Base-by-base conservation (phyloP, 495 filamentous ascomycete genomes). In the Penicillium tannophilum region DNA sequence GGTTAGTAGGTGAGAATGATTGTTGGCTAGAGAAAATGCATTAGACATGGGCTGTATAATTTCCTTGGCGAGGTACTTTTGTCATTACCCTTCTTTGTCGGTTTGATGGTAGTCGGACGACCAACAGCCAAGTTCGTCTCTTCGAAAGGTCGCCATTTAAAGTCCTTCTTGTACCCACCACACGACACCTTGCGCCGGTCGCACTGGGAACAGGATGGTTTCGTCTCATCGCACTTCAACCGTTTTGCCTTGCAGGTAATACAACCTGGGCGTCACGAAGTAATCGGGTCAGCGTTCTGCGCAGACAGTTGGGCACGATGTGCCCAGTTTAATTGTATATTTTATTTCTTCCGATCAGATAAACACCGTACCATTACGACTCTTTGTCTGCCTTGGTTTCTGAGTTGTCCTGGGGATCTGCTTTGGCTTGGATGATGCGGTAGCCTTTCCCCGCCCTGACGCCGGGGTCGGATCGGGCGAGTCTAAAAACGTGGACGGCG, bases 131-230 rank as follows among this genome's bases (percentile, higher is more conserved):
- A 73, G 52, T 73, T 84, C 49, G 81, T 77, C 64, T 91, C 90
- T 64, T 90, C 90, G 62, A 91, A 90, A 2, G 88, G 81, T 35
- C 88, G 80, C 89, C 90, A 92, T 81, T 92, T 92, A 75, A 90
- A 91, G 65, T 90, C 87, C 70, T 90, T 93, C 67, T 86, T 90
- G 69, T 92, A 93, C 17, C 90, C 90, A 33, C 89, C 89, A 67
- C 90, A 93, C 16, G 73, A 68, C 16, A 92, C 88, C 54, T 82
- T 86, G 26, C 90, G 82, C 54, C 85, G 84, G 41, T 84, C 77
- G 66, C 90, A 92, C 74, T 92, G 89, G 41, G 86, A 79, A 64
- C 90, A 93, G 35, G 78, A 81, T 6, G 90, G 90, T 60, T 93
- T 90, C 35, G 82, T 84, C 69, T 93, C 90, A 66, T 91, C 90